Conservation (phyloP, 1,139 yeast species). For the Pichiaceae sp. region DNA sequence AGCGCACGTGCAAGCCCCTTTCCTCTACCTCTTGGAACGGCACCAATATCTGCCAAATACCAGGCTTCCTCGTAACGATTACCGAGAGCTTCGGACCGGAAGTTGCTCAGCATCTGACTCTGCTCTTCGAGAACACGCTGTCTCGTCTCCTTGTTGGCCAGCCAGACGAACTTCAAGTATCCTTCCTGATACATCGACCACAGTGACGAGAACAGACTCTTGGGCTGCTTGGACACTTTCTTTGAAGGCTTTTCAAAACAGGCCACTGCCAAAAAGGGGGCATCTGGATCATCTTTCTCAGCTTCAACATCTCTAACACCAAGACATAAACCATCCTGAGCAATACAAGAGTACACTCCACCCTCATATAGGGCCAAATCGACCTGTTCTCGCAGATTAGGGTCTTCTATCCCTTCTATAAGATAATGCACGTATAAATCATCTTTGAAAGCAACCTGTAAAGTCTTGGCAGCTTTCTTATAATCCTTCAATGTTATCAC, state of each 20-base stretch:
- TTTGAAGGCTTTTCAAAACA: conserved; percentile 50
- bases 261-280: conserved; percentile 52
- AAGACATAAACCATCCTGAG: conserved; percentile 51
- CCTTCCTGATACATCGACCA: conserved; percentile 27
- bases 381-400: conserved; percentile 26
- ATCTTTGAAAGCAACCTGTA: conserved; percentile 42
- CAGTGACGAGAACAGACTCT: conserved; percentile 19
- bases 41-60: conserved; percentile 61
- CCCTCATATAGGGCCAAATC: conserved; percentile 49
- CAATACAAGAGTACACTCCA: conserved; percentile 47
- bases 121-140: conserved; percentile 51
- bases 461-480: conserved; percentile 46
- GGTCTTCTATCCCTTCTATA: conserved; percentile 30
- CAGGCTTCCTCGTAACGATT: conserved; percentile 34
- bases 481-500: conserved; percentile 31
- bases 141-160: conserved; percentile 37
- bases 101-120: conserved; percentile 45
- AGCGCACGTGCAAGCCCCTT: conserved; percentile 54
- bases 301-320: conserved; percentile 35
- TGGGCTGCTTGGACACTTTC: conserved; percentile 29
- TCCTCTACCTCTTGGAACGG: conserved; percentile 51
- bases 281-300: conserved; percentile 21
- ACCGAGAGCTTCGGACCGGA: conserved; percentile 26
- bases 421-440: conserved; percentile 47
- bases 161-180: conserved; percentile 25